Evolutionary conservation across 805 yeast species (phyloP).

Genomic region (Teunomyces cretensis): DNA sequence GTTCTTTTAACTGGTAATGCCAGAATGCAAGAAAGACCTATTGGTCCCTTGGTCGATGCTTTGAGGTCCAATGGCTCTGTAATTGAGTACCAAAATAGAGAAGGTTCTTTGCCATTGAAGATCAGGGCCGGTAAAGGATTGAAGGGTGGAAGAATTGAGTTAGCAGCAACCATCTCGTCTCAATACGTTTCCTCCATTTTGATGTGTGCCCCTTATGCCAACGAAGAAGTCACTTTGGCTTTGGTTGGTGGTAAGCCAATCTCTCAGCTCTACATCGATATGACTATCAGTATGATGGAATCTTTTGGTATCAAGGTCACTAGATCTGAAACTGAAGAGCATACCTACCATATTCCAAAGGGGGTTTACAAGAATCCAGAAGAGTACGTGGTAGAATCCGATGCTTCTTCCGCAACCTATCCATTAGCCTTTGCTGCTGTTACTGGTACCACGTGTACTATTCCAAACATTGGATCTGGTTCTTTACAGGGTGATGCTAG

Average conservation of each 20-base stretch:
- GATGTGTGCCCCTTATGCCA: constrained; percentile 97
- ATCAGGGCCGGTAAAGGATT: constrained; percentile 69
- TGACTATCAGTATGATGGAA: constrained; percentile 96
- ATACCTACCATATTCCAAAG: constrained; percentile 88
- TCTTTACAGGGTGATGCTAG: constrained; percentile 97
- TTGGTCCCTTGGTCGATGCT: constrained; percentile 94
- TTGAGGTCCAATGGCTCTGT: constrained; percentile 74
- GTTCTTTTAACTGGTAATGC: constrained; percentile 88
- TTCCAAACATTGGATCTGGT: constrained; percentile 89
- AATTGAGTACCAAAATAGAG: constrained; percentile 66
- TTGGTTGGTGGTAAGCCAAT: constrained; percentile 96
- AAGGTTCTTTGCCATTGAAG: constrained; percentile 84
- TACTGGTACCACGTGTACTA: constrained; percentile 88
- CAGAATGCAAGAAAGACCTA: constrained; percentile 97
- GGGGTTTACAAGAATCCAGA: constrained; percentile 78
- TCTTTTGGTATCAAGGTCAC: constrained; percentile 80
- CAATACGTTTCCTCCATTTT: constrained; percentile 95
- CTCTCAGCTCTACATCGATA: constrained; percentile 91
- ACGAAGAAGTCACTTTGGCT: constrained; percentile 79
- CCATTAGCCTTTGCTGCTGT: constrained; percentile 97
- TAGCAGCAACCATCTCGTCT: constrained; percentile 94
- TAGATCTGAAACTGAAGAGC: constrained; percentile 64
- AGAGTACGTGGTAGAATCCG: constrained; percentile 89
- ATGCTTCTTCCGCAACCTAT: constrained; percentile 96
- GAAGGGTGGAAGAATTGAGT: constrained; percentile 87